Conservation (phyloP, 306 rosid species). For the Arachis stenosperma region DNA sequence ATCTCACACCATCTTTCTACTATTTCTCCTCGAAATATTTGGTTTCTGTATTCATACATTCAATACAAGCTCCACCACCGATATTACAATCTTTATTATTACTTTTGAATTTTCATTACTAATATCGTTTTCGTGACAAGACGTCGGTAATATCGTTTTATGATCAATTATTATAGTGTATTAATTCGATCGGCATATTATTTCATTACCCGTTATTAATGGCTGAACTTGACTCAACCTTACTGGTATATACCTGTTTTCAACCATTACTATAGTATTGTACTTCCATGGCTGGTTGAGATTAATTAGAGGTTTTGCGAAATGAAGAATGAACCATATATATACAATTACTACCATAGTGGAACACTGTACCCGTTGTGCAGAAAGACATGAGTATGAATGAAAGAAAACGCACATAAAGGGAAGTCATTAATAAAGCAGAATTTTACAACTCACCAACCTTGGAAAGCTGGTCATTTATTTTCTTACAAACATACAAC, state of each 20-base stretch:
- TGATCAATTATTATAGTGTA: no score
- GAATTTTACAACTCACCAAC: constrained; percentile 33
- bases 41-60: not conserved
- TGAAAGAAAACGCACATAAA: constrained; percentile 21
- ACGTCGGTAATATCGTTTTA: no score
- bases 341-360: no score
- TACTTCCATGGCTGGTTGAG: no score
- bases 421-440: constrained; percentile 16
- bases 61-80: not conserved
- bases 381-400: not conserved
- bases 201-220: no score
- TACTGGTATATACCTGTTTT: no score
- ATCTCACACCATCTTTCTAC: not conserved
- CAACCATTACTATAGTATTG: no score
- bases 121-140: no score
- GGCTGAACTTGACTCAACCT: no score
- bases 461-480: constrained; percentile 10
- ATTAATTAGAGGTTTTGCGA: no score
- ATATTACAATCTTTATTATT: not conserved
- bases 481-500: constrained; percentile 14
- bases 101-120: no score
- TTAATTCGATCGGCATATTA: no score
- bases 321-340: not conserved
- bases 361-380: not conserved
- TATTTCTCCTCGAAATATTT: not conserved